A percentile compares a stretch with the other conserved stretches of the same genome.
Evolutionary conservation across 2,329 filamentous ascomycete species (phyloP).

Genomic region (Cercospora berteroae): DNA sequence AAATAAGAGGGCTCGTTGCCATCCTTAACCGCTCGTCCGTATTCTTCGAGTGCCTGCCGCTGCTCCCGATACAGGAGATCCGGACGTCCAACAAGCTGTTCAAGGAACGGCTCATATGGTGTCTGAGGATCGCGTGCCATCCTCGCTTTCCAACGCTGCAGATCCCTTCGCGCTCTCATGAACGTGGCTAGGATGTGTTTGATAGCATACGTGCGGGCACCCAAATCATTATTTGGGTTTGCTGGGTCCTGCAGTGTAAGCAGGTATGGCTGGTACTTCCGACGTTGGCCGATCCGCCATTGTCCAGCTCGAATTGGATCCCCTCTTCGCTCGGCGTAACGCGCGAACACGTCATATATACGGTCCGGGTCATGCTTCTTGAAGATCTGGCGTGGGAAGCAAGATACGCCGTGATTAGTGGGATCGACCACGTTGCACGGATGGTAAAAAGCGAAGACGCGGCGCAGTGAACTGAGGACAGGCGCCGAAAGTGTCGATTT

Average conservation of each 20-base stretch:
- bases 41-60: constrained; percentile 28
- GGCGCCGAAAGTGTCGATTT: not conserved
- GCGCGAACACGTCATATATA: constrained; percentile 9
- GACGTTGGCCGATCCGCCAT: constrained; percentile 40
- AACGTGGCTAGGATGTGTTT: constrained; percentile 52
- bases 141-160: not conserved
- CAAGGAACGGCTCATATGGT: constrained; percentile 20
- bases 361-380: constrained; percentile 29
- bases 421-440: not conserved
- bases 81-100: constrained; percentile 30
- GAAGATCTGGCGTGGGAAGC: constrained; percentile 45
- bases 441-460: constrained; percentile 52
- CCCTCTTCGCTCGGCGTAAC: constrained; percentile 18
- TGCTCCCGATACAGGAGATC: constrained; percentile 30
- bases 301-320: constrained; percentile 35
- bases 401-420: constrained; percentile 33
- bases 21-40: constrained; percentile 21
- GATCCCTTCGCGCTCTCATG: not conserved
- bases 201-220: constrained; percentile 49
- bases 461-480: constrained; percentile 45
- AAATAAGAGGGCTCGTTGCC: not conserved
- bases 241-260: constrained; percentile 61
- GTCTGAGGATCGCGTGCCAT: not conserved
- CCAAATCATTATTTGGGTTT: constrained; percentile 58
- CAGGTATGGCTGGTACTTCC: constrained; percentile 40